Base-by-base conservation (phyloP, 805 yeast genomes). In the Maudiozyma turicensis region DNA sequence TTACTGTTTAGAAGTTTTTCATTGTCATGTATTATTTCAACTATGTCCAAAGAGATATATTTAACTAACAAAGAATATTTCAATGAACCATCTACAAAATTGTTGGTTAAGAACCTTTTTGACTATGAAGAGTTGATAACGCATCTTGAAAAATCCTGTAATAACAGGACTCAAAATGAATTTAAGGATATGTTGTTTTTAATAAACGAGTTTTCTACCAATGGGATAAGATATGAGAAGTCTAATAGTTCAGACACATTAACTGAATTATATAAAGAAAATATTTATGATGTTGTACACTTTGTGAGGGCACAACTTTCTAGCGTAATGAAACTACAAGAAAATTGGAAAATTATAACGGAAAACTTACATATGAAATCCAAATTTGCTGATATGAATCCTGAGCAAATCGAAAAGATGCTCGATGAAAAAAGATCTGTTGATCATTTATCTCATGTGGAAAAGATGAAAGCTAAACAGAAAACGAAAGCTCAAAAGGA, bases 371-470 rank as follows among this genome's bases (percentile, higher is more conserved):
- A 45, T 8, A 47, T 53, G 4, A 34, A 30, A 6, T 40, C 48
- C 11, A 50, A 53, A 43, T 48, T 60, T 9, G 48, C 48, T 8
- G 53, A 45, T 20, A 14, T 51, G 13, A 51, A 51, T 20, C 51
- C 48, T 9, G 48, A 49, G 5, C 61, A 58, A 39, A 15, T 61
- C 38, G n/a, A 8, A 1, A 59, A 54, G 28, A 52, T 63, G 59
- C 29, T 59, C 6, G 55, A 54, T n/a, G 69, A 65, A 40, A 59
- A 63, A 43, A 48, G 55, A 42, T 52, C 56, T 7, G 61, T 58
- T 2, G 69, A 65, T 39, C 60, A 54, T 47, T 45, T 60, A 8
- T 45, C 57, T 3, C 50, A 53, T 48, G 28, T 54, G 5, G 44
- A 32, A 64, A 58, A 30, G 48, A 28, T 13, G 20, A 39, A 35